Evolutionary conservation across 768 basidiomycete species (phyloP), one percentile per base, ranked within the genome.

Genomic region (Leccinum obscurum): DNA sequence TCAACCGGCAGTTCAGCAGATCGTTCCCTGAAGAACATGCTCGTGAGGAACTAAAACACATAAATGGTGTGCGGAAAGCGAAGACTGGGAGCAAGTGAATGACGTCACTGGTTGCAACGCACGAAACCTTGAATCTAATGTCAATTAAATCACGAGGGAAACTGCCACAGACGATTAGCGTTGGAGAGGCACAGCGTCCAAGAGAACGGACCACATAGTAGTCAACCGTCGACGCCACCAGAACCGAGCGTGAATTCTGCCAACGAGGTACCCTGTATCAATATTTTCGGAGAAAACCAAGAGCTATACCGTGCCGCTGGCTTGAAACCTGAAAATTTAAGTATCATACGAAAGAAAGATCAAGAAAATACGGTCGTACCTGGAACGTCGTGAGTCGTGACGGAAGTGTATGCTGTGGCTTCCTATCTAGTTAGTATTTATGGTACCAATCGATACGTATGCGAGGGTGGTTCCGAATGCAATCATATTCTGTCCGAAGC

Each of bases 241-340:
- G 70, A 67, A 2, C 68, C 78, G 7, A 90, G 72, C n/a, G 85
- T 89, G 75, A 82, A 89, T 63, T 90, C 87, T 1, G 89, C 89
- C 35, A 90, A 75, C 4, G 83, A 81, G 11, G 84, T 80, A 54
- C 85, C 86, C 81, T 81, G 13, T 34, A 52, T n/a, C 62, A 10
- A 35, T 56, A 14, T 34, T 41, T 17, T 13, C n/a, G 17, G 37
- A 34, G 30, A 7, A 3, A 39, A 55, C 2, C 2, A 9, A 3
- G 48, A 51, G 39, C 11, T 14, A 69, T 63, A 80, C 81, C 30
- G 84, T 85, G 52, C 86, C 46, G 22, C 17, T 9, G 17, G 39
- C 85, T 78, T 13, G 86, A 86, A 37, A 89, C 85, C 73, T 70
- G 56, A 30, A 35, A 52, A 28, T 14, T 9, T 52, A 30, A 39